A percentile compares a stretch with the other conserved stretches of the same genome.
phyloP scores from a whole-genome alignment of 164 flowering plant species.

The Pachysandra terminalis region DNA sequence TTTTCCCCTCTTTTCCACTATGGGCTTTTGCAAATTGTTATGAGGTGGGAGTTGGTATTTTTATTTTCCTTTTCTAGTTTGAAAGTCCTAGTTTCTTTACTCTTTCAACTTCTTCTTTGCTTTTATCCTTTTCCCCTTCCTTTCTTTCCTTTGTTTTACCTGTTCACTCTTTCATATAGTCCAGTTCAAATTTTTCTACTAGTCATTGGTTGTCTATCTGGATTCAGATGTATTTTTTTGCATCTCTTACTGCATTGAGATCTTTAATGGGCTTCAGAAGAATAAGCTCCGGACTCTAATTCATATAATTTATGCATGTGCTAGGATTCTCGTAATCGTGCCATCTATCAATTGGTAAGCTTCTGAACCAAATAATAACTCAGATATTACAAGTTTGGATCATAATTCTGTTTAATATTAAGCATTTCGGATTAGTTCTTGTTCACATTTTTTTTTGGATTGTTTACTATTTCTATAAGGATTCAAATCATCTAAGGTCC shows the following conservation, averaged over 20 bases:
- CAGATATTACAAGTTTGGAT: not conserved
- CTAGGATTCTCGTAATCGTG: constrained; percentile 65
- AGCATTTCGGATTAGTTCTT: not conserved
- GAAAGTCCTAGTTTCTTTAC: too few species aligned
- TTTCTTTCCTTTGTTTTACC: too few species aligned
- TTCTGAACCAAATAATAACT: not conserved
- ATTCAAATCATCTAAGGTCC: too few species aligned
- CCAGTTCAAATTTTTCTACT: too few species aligned
- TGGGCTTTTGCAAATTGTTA: constrained; percentile 52
- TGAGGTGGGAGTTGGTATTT: not conserved
- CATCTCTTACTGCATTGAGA: constrained; percentile 80
- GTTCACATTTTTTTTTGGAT: not conserved
- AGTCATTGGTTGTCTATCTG: not conserved
- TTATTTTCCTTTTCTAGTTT: too few species aligned
- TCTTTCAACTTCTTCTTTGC: too few species aligned
- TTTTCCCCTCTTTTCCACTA: constrained; percentile 33
- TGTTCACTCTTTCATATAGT: not conserved
- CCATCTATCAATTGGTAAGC: constrained; percentile 60
- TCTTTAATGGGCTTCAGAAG: too few species aligned
- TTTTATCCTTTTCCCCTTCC: too few species aligned
- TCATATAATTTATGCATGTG: constrained; percentile 62
- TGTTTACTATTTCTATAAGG: not conserved
- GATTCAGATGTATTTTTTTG: constrained; percentile 51
- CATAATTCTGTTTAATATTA: too few species aligned
- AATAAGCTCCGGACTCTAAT: constrained; percentile 66